Evolutionary conservation across 2,329 filamentous ascomycete genomes (phyloP), one percentile per base, ranked within the genome.

Genomic region (Purpureocillium takamizusanense): DNA sequence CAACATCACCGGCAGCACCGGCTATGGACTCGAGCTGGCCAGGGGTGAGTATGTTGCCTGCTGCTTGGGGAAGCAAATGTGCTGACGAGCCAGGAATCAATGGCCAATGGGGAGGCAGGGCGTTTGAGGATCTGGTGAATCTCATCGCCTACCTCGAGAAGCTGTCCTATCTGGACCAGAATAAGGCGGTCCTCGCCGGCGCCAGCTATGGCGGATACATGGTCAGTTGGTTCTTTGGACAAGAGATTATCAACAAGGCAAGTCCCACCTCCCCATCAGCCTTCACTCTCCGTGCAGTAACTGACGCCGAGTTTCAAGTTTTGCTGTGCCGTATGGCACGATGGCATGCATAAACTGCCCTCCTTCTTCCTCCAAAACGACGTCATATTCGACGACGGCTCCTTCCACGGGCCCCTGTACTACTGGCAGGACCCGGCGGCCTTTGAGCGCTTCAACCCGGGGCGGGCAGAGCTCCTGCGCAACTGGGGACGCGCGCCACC

Each of bases 401-500:
- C 66, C 47, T 71, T 71, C 48, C 63, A 65, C 41, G 67, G 67
- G 8, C 62, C 66, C 4, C 44, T 50, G 1, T 51, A 59, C 35
- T 55, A 68, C 41, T 73, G 70, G 69, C 53, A 53, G 31, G 65
- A 64, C 46, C 52, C 58, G 14, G 61, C 64, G 8, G 65, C 66
- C 41, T 62, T 72, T 38, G 62, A 69, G n/a, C 61, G 62, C 36
- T 76, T 62, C 59, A 72, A 75, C 42, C 71, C 72, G 1, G 59
- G 68, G 3, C 61, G 64, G 2, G 53, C 59, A 2, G 54, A 62
- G 35, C 59, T 68, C 12, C 62, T 76, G 33, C 51, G 66, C 13
- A 69, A 82, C 41, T 88, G 83, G 80, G 57, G 65, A 4, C 80
- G 51, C 46, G 62, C 61, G 12, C 60, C 82, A 2, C 83, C 83